Percentiles rank a stretch among this genome's conserved stretches.
Evolutionary conservation across 208 protist species (phyloP).

Genomic region (Trypanosoma scelopori): DNA sequence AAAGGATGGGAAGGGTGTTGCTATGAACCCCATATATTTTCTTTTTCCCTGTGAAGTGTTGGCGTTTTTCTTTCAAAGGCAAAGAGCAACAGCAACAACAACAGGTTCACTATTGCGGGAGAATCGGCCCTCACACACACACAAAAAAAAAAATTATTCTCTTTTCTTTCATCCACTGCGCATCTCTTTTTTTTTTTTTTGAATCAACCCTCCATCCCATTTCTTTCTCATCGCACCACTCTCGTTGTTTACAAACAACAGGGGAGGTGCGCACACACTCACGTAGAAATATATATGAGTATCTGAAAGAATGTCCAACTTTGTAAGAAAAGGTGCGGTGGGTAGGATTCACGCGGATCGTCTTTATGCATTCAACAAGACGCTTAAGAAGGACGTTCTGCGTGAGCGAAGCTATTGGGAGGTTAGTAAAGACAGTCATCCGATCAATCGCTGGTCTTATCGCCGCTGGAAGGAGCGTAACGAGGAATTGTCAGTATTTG

Average conservation of each 20-base stretch:
- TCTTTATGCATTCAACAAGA: constrained; percentile 83
- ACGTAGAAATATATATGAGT: no score
- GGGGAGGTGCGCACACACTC: no score
- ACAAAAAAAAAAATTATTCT: no score
- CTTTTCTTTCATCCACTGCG: no score
- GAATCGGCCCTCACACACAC: no score
- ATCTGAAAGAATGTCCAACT: constrained; percentile 45
- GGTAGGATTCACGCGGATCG: constrained; percentile 68
- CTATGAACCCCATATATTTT: not conserved
- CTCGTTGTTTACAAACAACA: no score
- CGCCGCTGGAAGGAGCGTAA: constrained; percentile 71
- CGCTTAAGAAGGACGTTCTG: constrained; percentile 74
- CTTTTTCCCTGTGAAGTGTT: not conserved
- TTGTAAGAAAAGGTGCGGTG: constrained; percentile 48
- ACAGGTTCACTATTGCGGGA: no score
- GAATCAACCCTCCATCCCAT: no score
- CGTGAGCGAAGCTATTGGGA: constrained; percentile 79
- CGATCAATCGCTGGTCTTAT: constrained; percentile 81
- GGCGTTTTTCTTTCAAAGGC: not conserved
- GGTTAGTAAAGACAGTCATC: constrained; percentile 77
- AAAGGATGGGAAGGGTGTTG: not conserved
- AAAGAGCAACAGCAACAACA: no score
- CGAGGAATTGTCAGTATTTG: constrained; percentile 78
- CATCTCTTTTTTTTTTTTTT: no score
- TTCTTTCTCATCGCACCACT: no score